These are phyloP conservation scores for Vaccinium darrowii DNA, from an alignment of 148 eudicot genomes.

Conservation along the genomic window DNA sequence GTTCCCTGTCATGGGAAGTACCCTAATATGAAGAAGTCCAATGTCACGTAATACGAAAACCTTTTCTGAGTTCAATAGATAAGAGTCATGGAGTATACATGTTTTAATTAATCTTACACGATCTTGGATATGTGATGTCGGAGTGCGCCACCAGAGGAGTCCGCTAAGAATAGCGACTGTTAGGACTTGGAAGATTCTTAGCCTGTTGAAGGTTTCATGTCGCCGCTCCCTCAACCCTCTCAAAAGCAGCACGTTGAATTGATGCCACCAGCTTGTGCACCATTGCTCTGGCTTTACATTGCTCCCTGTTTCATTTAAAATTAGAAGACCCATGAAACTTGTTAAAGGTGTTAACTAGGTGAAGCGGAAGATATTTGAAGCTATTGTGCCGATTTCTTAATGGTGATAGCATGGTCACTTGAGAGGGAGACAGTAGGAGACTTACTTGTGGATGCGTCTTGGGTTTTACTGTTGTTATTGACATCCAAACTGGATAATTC, in stretches of 20 bases:
- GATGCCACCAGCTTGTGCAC: conserved; percentile 97
- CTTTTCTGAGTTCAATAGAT: background rate
- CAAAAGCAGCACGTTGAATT: conserved; percentile 73
- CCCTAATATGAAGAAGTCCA: background rate
- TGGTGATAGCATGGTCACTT: background rate
- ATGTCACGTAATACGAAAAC: background rate
- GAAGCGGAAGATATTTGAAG: background rate
- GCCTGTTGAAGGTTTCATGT: conserved; percentile 78
- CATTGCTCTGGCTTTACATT: conserved; percentile 64
- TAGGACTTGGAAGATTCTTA: conserved; percentile 86
- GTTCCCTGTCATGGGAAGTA: background rate
- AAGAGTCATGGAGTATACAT: background rate
- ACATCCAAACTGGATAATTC: conserved; percentile 68
- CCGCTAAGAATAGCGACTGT: conserved; percentile 95
- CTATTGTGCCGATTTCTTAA: background rate
- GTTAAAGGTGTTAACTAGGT: background rate
- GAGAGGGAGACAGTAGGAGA: background rate
- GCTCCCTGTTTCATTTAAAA: conserved; percentile 41
- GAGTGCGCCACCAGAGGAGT: conserved; percentile 97
- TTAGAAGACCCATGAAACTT: conserved; percentile 1
- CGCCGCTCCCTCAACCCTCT: conserved; percentile 88
- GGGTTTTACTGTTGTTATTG: conserved; percentile 37
- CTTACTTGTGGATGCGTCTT: conserved; percentile 66
- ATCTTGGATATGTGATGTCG: conserved; percentile 85
- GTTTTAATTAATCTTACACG: conserved; percentile 47